Evolutionary conservation across 257 asterid genomes (phyloP), one percentile per base, ranked within the genome.

Genomic region (Gardenia jasminoides): DNA sequence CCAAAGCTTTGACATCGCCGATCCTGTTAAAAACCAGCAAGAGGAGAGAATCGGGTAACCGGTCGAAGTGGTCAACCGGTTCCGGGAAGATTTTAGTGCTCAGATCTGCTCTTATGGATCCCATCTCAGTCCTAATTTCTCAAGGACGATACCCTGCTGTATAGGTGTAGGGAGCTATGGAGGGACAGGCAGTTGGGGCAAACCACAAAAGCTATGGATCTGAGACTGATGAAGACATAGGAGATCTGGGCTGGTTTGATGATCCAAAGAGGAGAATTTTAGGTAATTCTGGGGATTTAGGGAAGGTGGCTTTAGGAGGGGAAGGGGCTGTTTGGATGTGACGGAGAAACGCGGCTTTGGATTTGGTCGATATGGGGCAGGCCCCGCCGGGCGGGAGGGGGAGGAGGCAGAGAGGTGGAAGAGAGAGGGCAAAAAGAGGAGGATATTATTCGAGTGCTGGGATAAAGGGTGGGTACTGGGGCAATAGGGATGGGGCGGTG

Each of bases 1-100:
- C 99, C 48, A 94, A 41, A 26, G 95, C 91, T 79, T 94, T 94
- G 70, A 94, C 99, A 77, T 90, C 99, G 59, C 95, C 94, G 91
- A 94, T 93, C 86, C 83, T 84, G 85, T 93, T 94, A 90, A 94
- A 94, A 74, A 94, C 87, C 58, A 93, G 76, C 79, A 94, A 87
- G 80, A 94, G 84, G 11, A 94, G 52, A 10, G 97, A 87, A 79
- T 94, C 97, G 1, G 96, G 98, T 4, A 90, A 82, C 6, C 85
- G 83, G 87, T 94, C 96, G 87, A 93, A 89, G 76, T 88, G 93
- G 88, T 93, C 99, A 73, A 88, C 76, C 48, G 91, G 86, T 11
- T 75, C 80, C 67, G 77, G 88, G 68, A 59, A 75, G 43, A 75
- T 65, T 65, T 33, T 75, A 6, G 70, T 61, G 79, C 71, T 75